Evolutionary conservation across 441 rosid genomes (phyloP).

Genomic region (Croton setiger): DNA sequence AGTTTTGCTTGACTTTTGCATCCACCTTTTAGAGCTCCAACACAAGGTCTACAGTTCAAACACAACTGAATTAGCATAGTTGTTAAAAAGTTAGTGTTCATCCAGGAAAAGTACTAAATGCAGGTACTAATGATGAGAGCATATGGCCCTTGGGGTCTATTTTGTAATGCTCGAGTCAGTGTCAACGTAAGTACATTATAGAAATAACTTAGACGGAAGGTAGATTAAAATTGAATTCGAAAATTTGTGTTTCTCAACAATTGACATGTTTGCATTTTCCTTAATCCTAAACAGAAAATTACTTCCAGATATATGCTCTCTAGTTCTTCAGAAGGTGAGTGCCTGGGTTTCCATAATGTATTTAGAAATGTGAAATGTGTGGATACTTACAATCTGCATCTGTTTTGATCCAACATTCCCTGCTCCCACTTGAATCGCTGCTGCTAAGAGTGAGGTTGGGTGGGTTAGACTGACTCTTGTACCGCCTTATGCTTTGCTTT

Average conservation of each 20-base stretch:
- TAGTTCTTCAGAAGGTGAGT: background rate
- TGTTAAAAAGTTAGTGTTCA: conserved; percentile 1
- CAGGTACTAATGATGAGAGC: background rate
- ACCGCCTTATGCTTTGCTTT: conserved; percentile 31
- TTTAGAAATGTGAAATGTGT: background rate
- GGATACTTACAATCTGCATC: conserved; percentile 77
- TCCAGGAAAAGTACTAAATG: background rate
- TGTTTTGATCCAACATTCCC: conserved; percentile 81
- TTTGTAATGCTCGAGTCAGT: background rate
- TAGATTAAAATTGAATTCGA: background rate
- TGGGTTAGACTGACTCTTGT: conserved; percentile 48
- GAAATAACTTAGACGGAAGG: background rate
- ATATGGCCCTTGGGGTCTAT: background rate
- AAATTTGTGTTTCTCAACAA: background rate
- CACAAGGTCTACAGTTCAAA: conserved; percentile 53
- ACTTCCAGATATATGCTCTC: too few species aligned
- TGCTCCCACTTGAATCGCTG: conserved; percentile 54
- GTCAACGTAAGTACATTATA: too few species aligned
- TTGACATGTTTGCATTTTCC: background rate
- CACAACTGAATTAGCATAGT: conserved; percentile 16
- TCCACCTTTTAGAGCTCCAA: conserved; percentile 58
- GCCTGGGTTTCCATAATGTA: background rate
- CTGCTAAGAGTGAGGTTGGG: conserved; percentile 37
- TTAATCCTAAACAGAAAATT: background rate
- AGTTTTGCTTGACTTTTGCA: conserved; percentile 13